Base-by-base conservation (phyloP, 2,329 filamentous ascomycete species). In the Ceratocystis lukuohia region DNA sequence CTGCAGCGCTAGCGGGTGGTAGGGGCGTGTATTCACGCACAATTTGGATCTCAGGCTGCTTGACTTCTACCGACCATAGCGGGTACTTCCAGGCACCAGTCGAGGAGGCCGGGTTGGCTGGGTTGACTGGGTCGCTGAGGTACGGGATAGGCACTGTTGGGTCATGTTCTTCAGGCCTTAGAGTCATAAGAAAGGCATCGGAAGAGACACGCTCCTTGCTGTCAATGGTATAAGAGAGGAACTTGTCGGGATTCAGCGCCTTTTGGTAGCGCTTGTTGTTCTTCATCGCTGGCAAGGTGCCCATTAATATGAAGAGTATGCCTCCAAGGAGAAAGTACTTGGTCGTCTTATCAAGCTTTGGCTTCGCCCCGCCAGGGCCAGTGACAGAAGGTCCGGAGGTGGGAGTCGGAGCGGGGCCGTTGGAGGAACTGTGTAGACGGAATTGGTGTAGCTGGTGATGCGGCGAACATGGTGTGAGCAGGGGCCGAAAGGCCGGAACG, bases 31-130 rank as follows among this genome's bases (percentile, higher is more conserved):
- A 99, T 67, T 91, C 86, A 69, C 94, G 80, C 56, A 90, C 89
- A 71, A 99, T 96, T 76, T 96, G 92, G 67, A 97, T 77, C 74
- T 96, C 87, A 1, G 94, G 94, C 77, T 97, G 94, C 77, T 96
- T 96, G 73, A 96, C 85, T 77, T 96, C 88, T 44, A 97, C 87
- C 69, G 88, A 91, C 88, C 91, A 96, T 53, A 95, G 80, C 3
- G 88, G 88, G 66, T 83, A 70, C 10, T 70, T 70, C 76, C 76
- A 76, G 69, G 67, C 53, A 17, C 68, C 66, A 2, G 71, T 68
- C n/a, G 68, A 46, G 25, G 70, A 68, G 20, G 56, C 70, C 30
- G 46, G 67, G 8, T 50, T 48, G 67, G 25, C 20, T 56, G 68
- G 46, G 61, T 57, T 37, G 3, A 56, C 37, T 46, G 64, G 64